Evolutionary conservation across 2,329 filamentous ascomycete genomes (phyloP).

Genomic region (Diaporthe humulicola): DNA sequence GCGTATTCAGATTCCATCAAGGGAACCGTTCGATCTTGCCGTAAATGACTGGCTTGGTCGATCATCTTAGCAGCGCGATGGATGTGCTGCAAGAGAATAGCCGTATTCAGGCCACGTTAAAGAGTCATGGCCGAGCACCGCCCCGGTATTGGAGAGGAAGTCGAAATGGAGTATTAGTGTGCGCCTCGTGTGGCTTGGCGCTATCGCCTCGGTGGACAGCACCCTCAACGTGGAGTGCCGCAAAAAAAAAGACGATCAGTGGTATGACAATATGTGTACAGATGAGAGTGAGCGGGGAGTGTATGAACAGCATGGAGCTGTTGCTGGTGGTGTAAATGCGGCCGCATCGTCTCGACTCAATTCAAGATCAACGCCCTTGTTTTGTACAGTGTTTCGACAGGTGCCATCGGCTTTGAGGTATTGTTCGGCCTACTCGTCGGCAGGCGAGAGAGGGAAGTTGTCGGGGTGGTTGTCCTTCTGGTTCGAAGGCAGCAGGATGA

Average conservation of each 20-base stretch:
- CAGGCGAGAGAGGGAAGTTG: neutral
- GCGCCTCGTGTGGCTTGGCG: neutral
- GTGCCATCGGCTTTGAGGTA: neutral
- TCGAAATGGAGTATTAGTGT: too few species aligned
- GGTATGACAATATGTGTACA: neutral
- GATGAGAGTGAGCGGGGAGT: neutral
- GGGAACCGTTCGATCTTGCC: neutral
- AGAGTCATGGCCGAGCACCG: neutral
- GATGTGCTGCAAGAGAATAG: neutral
- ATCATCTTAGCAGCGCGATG: neutral
- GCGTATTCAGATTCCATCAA: neutral
- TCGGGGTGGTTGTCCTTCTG: neutral
- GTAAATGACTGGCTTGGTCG: neutral
- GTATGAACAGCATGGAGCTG: too few species aligned
- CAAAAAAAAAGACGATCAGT: too few species aligned
- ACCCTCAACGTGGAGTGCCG: too few species aligned
- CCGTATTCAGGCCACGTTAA: neutral
- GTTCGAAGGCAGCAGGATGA: neutral
- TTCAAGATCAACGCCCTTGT: neutral
- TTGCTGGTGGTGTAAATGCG: too few species aligned
- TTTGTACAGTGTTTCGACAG: conserved; percentile 5
- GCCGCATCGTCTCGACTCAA: neutral
- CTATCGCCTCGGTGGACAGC: too few species aligned
- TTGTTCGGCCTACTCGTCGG: neutral
- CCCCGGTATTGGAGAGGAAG: neutral